Base-by-base conservation (phyloP, 495 filamentous ascomycete species). In the Lasiosphaeris hirsuta region DNA sequence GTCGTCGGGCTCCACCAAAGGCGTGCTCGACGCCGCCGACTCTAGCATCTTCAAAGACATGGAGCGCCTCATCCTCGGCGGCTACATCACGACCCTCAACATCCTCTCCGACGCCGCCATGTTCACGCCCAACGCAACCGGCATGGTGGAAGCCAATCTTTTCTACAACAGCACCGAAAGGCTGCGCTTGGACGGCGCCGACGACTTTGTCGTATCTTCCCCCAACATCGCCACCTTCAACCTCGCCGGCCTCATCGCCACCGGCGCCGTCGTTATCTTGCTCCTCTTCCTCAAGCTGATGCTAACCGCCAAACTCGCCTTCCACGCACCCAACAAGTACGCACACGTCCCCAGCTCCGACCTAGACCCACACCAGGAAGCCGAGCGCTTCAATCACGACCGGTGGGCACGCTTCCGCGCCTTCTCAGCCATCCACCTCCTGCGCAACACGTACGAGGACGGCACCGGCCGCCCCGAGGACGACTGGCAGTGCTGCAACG, bases 371-470 rank as follows among this genome's bases (percentile, higher is more conserved):
- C 40, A 56, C 17, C 53, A 45, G 34, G 43, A 47, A 45, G 17
- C 37, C 1, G 17, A 30, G 10, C 43, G 34, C 41, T 46, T 56
- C 53, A 57, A 57, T 15, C 38, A 57, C 11, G 45, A 57, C 38
- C 54, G 54, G 7, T 57, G 54, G 54, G 54, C 54, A 4, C 54
- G 54, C 36, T 57, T 57, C 54, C 37, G 45, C 11, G 54, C 54
- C 15, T 57, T 57, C 23, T 57, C 54, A 1, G 54, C 54, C 35
- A 30, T 57, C 44, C 43, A 57, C 18, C 44, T 57, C 10, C 54
- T 57, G 11, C 54, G 54, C 9, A 57, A 57, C 23, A 50, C 54
- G 1, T 57, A 57, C 45, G 54, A 57, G 23, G 54, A 48, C 19
- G 54, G 54, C 33, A 57, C 44, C 11, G 54, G 54, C 13, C n/a